Base-by-base conservation (phyloP, 257 asterid species). In the Jacaranda mimosifolia region DNA sequence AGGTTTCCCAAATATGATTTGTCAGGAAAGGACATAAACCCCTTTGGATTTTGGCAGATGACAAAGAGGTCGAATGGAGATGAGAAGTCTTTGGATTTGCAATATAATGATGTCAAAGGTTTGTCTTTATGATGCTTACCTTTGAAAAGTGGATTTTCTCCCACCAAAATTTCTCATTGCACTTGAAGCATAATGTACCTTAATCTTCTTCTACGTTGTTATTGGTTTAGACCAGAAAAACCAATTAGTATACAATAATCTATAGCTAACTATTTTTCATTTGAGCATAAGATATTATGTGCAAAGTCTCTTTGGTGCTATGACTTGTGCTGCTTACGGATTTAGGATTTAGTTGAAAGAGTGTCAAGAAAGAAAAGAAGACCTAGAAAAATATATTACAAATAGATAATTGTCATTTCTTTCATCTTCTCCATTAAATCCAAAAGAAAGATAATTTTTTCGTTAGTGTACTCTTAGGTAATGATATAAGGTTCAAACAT, bases 1-100 rank as follows among this genome's bases (percentile, higher is more conserved):
- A 89, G 73, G 82, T 89, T 88, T 59, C 91, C 94, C 49, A 85
- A 86, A 79, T 68, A 83, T 77, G 86, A 83, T 69, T 68, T 55
- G 2, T 73, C 82, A 2, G 40, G 72, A 48, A 72, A 78, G 65
- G 77, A 70, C 60, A 74, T 86, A 56, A 77, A 78, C 14, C 11
- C 87, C 15, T 84, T 52, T 76, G 88, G 87, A 10, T 87, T 85
- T 73, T 88, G 90, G 94, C 80, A 77, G 76, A 79, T 56, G 81
- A 38, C 63, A 3, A 77, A 59, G 70, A 76, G 79, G 63, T 70
- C 65, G 7, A 57, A 52, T 17, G 75, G 70, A 72, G 79, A 62
- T 63, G 38, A 56, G 46, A 63, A 69, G 57, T n/a, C 67, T 51
- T 60, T 75, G 55, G 69, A 65, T 77, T 80, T 84, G 60, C 83